Percentiles rank a stretch among this genome's conserved stretches.
phyloP scores from a whole-genome alignment of 148 eudicot species.

The Bassia scoparia region DNA sequence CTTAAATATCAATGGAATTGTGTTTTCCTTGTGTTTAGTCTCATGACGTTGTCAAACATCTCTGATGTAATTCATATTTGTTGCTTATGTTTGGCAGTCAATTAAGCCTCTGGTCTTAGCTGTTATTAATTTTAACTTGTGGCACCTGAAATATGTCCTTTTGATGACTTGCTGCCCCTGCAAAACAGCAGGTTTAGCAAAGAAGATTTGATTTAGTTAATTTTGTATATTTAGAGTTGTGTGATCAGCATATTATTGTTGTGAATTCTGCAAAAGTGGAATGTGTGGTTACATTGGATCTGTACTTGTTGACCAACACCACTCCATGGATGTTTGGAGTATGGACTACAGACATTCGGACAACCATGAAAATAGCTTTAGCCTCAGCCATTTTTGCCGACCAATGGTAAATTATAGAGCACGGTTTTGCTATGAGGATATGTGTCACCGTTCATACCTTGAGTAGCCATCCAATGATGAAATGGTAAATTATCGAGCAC shows the following conservation, averaged over 20 bases:
- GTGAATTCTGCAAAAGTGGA: neutral
- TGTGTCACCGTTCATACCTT: no score
- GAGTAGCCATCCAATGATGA: no score
- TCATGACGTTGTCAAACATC: constrained; percentile 3
- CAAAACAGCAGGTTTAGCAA: constrained; percentile 4
- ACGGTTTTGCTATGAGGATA: no score
- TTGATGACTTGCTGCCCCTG: neutral
- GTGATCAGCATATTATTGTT: neutral
- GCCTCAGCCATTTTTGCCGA: no score
- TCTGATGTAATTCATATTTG: neutral
- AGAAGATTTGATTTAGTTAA: neutral
- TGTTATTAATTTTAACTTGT: neutral
- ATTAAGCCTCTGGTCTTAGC: neutral
- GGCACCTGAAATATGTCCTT: neutral
- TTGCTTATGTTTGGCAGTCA: constrained; percentile 4
- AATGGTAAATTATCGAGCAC: no score
- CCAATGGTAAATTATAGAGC: no score
- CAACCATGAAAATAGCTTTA: no score
- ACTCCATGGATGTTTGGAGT: no score
- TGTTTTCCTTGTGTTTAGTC: neutral
- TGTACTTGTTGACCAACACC: neutral
- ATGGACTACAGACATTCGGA: no score
- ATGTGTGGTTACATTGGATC: neutral
- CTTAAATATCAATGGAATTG: constrained; percentile 12
- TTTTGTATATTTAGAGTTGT: neutral